Conservation (phyloP, 2,329 filamentous ascomycete species). For the Penicillium frequentans region DNA sequence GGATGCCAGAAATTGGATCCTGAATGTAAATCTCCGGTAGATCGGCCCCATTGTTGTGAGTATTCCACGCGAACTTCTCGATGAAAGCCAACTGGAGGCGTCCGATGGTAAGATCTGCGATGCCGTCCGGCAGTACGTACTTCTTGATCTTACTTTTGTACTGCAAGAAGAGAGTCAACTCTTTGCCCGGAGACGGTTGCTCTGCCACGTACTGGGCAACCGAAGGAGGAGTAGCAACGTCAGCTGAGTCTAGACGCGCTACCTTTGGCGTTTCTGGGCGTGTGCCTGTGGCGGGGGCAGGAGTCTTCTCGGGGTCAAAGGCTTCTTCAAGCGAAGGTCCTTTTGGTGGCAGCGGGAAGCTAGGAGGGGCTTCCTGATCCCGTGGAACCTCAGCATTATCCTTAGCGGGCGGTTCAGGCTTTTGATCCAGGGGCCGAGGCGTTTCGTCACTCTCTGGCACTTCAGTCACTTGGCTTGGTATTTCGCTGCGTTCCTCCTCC, state of each 20-base stretch:
- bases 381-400: constrained; percentile 35
- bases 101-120: constrained; percentile 80
- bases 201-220: constrained; percentile 59
- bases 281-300: constrained; percentile 12
- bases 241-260: constrained; percentile 17
- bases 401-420: constrained; percentile 38
- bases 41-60: constrained; percentile 87
- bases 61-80: constrained; percentile 99
- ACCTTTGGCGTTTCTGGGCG: constrained; percentile 30
- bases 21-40: constrained; percentile 98
- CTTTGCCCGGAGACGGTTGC: constrained; percentile 71
- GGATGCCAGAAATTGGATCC: constrained; percentile 91
- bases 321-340: constrained; percentile 35
- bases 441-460: constrained; percentile 10
- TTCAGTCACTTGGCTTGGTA: constrained; percentile 32
- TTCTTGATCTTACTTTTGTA: constrained; percentile 98
- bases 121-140: constrained; percentile 82
- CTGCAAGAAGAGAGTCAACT: constrained; percentile 89
- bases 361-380: constrained; percentile 59
- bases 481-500: constrained; percentile 39
- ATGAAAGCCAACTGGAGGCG: constrained; percentile 94
- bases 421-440: constrained; percentile 39
- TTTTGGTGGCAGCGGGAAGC: constrained; percentile 48
- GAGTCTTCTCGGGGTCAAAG: constrained; percentile 35
- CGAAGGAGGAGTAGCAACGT: constrained; percentile 42